A percentile compares a stretch with the other conserved stretches of the same genome.
Evolutionary conservation across 331 rosid species (phyloP).

Genomic region (Malus hybrid): DNA sequence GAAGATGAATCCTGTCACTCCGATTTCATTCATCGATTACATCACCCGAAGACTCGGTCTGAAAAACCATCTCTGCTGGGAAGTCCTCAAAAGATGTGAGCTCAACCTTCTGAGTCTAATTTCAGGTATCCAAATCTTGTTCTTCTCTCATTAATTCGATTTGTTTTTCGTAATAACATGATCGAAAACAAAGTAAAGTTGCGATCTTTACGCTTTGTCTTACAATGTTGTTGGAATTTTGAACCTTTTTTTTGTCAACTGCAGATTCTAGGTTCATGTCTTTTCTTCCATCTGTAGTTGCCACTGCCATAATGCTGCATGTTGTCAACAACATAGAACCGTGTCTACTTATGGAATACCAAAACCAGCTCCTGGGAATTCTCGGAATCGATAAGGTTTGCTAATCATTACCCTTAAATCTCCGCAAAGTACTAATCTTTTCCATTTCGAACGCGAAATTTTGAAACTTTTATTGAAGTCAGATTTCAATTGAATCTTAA

Average conservation of each 20-base stretch:
- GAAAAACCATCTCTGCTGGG: constrained; percentile 51
- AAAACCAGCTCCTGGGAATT: constrained; percentile 50
- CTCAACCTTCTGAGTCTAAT: constrained; percentile 39
- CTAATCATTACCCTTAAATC: not conserved
- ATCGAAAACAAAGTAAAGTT: not conserved
- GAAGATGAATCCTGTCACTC: constrained; percentile 84
- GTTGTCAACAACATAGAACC: constrained; percentile 62
- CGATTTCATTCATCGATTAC: constrained; percentile 67
- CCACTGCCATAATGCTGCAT: constrained; percentile 72
- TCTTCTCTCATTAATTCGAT: not conserved
- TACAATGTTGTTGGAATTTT: not conserved
- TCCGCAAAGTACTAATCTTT: not conserved
- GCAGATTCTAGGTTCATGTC: constrained; percentile 63
- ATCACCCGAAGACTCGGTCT: constrained; percentile 58
- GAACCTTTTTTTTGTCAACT: not conserved
- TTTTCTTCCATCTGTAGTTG: constrained; percentile 65
- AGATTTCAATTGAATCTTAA: not conserved
- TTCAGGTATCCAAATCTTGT: constrained; percentile 29
- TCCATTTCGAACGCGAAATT: not conserved
- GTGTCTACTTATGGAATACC: constrained; percentile 35
- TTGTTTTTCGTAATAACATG: not conserved
- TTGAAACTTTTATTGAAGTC: too few species aligned
- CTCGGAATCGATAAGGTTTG: constrained; percentile 64
- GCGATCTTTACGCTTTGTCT: not conserved
- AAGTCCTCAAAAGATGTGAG: constrained; percentile 56